Conservation (phyloP, 176 grass and related monocot genomes). For the Oryza australiensis region DNA sequence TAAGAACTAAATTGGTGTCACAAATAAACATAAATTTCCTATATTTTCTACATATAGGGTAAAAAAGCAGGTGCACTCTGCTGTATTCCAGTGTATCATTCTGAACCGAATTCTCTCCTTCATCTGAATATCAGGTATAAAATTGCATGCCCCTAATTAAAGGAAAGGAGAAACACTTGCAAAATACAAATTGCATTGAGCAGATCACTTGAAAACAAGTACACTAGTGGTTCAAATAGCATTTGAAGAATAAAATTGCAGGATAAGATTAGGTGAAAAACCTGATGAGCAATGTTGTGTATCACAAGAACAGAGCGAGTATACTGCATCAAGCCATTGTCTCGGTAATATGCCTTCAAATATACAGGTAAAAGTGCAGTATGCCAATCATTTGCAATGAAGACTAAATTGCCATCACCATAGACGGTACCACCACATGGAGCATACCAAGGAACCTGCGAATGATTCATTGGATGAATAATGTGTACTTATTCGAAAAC, state of each 20-base stretch:
- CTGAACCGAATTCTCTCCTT: neutral
- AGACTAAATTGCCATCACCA: conserved; percentile 92
- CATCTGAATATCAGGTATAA: neutral
- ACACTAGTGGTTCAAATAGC: neutral
- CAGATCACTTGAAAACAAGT: neutral
- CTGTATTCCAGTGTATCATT: neutral
- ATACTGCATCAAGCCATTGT: conserved; percentile 92
- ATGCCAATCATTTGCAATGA: conserved; percentile 99
- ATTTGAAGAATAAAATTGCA: neutral
- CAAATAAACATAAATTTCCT: neutral
- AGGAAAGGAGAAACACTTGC: neutral
- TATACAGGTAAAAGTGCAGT: conserved; percentile 86
- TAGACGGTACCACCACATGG: conserved; percentile 77
- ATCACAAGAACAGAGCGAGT: conserved; percentile 86
- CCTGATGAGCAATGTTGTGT: conserved; percentile 97
- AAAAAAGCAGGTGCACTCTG: neutral
- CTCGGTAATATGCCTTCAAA: conserved; percentile 90
- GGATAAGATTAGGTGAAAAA: conserved; percentile 32
- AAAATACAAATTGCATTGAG: neutral
- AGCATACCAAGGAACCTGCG: conserved; percentile 84
- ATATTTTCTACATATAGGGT: neutral
- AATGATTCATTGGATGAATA: conserved; percentile 9
- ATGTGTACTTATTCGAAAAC: neutral
- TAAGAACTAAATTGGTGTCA: neutral
- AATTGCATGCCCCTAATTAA: neutral